Conservation (phyloP, 1,284 basidiomycete species). For the Tilletia walkeri region DNA sequence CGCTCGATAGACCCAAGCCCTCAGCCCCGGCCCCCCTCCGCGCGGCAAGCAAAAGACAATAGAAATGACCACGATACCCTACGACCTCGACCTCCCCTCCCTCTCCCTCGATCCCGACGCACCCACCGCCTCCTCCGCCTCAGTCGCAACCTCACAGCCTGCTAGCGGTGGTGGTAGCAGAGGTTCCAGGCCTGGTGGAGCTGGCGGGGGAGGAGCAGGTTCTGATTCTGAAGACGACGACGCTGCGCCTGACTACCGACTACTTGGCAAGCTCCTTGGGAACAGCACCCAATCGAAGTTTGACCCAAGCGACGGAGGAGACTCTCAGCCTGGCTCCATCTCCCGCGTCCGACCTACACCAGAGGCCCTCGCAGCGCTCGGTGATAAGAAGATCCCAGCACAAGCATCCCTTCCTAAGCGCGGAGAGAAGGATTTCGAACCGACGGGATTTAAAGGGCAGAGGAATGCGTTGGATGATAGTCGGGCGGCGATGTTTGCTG, state of each 20-base stretch:
- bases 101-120: conserved; percentile 24
- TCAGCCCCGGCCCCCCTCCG: no score
- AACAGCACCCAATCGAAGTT: conserved; percentile 20
- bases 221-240: conserved; percentile 30
- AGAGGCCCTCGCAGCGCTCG: no score
- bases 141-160: not conserved
- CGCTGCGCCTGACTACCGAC: conserved; percentile 35
- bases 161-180: not conserved
- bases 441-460: conserved; percentile 64
- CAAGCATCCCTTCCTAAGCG: conserved; percentile 42
- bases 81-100: not conserved
- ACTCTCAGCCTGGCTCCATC: not conserved
- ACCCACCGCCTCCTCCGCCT: conserved; percentile 25
- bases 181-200: not conserved
- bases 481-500: conserved; percentile 78
- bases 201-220: conserved; percentile 17
- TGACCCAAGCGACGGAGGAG: conserved; percentile 17
- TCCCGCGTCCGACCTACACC: no score
- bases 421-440: conserved; percentile 67
- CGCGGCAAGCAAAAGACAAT: no score
- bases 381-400: no score
- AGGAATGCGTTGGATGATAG: conserved; percentile 77
- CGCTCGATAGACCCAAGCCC: no score
- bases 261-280: conserved; percentile 25
- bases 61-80: no score